These are phyloP conservation scores for Penicillium egyptiacum DNA, from an alignment of 495 filamentous ascomycete species.

Conservation along the genomic window DNA sequence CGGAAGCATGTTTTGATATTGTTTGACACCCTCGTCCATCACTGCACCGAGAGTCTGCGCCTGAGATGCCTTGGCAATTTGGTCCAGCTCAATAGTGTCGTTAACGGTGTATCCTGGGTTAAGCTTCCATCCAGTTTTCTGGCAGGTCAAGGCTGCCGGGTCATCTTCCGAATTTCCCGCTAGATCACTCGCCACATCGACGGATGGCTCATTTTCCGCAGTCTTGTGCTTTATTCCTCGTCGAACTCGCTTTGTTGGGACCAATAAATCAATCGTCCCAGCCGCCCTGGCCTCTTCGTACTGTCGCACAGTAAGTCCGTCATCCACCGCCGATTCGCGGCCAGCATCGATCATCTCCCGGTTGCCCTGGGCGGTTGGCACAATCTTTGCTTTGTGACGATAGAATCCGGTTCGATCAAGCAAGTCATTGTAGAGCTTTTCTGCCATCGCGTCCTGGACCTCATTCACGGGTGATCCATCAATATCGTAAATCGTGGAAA, in stretches of 20 bases:
- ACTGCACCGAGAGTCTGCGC: constrained; percentile 80
- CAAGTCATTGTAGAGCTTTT: constrained; percentile 90
- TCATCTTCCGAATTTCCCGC: constrained; percentile 57
- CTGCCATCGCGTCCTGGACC: constrained; percentile 75
- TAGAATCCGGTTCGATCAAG: constrained; percentile 87
- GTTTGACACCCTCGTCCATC: constrained; percentile 82
- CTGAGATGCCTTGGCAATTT: constrained; percentile 55
- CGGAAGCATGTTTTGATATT: constrained; percentile 82
- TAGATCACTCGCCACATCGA: constrained; percentile 55
- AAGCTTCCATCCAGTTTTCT: constrained; percentile 77
- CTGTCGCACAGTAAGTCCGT: constrained; percentile 67
- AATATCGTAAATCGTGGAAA: constrained; percentile 86
- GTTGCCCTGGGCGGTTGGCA: constrained; percentile 78
- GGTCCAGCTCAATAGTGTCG: constrained; percentile 72
- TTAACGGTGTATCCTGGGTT: constrained; percentile 62
- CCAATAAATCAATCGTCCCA: constrained; percentile 42
- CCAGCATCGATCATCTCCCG: constrained; percentile 79
- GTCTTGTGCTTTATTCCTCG: constrained; percentile 48
- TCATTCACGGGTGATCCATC: constrained; percentile 80
- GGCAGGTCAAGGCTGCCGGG: constrained; percentile 67
- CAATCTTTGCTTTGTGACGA: constrained; percentile 68
- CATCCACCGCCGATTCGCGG: constrained; percentile 69
- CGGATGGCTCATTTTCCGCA: constrained; percentile 39
- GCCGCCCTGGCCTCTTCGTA: constrained; percentile 59
- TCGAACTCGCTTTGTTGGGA: constrained; percentile 44